phyloP scores from a whole-genome alignment of 1,284 basidiomycete species.

The Microbotryomycetes sp. region DNA sequence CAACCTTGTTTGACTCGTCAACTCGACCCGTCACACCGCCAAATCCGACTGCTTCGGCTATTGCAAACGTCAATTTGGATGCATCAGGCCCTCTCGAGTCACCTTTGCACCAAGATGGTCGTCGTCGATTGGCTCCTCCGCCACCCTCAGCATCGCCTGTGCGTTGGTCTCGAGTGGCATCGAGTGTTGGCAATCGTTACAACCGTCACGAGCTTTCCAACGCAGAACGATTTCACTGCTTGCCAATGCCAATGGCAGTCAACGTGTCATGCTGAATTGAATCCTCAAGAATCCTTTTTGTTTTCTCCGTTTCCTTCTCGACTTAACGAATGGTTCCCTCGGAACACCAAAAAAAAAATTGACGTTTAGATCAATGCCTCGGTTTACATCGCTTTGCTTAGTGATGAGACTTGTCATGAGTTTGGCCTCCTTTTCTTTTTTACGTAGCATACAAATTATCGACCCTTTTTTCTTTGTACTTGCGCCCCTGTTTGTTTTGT shows the following conservation, averaged over 20 bases:
- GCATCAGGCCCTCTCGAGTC: constrained; percentile 31
- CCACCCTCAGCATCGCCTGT: not conserved
- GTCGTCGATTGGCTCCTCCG: not conserved
- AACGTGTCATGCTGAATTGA: not conserved
- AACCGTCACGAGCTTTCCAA: not conserved
- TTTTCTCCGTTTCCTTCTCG: not conserved
- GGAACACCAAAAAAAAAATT: not conserved
- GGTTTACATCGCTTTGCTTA: too few species aligned
- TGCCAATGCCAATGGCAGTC: not conserved
- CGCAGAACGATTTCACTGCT: not conserved
- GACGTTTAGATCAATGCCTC: not conserved
- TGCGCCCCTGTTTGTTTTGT: too few species aligned
- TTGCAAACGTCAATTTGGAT: constrained; percentile 25
- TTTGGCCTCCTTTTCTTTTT: too few species aligned
- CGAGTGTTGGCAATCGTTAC: not conserved
- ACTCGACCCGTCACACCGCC: constrained; percentile 12
- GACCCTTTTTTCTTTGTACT: too few species aligned
- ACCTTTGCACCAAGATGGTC: not conserved
- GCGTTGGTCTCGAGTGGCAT: not conserved
- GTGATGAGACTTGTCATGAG: too few species aligned
- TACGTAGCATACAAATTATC: too few species aligned
- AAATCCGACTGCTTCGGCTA: not conserved
- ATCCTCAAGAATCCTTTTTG: not conserved
- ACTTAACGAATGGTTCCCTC: not conserved
- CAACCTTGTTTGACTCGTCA: too few species aligned